These are phyloP conservation scores for Crucihimalaya himalaica DNA, from an alignment of 345 rosid genomes.

Conservation along the genomic window DNA sequence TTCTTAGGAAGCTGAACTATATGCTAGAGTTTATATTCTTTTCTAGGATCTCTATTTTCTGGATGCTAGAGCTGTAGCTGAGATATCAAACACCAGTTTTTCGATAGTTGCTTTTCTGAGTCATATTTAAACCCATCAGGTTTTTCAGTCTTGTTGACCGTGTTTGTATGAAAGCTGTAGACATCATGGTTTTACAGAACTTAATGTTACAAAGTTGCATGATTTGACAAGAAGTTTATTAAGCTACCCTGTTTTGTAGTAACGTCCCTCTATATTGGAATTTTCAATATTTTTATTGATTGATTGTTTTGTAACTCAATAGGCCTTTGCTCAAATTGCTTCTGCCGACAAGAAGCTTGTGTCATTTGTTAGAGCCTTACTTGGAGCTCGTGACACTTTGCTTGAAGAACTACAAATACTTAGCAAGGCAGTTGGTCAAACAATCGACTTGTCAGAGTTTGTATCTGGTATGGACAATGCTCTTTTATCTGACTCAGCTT, in stretches of 20 bases:
- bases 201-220: constrained; percentile 24
- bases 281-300: constrained; percentile 6
- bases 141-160: neutral
- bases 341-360: constrained; percentile 53
- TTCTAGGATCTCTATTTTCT: neutral
- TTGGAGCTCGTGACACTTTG: constrained; percentile 70
- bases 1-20: neutral
- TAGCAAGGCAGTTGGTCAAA: constrained; percentile 60
- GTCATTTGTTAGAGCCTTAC: constrained; percentile 65
- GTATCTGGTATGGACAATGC: constrained; percentile 50
- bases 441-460: constrained; percentile 64
- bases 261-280: neutral
- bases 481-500: constrained; percentile 48
- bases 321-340: constrained; percentile 49
- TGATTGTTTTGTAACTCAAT: constrained; percentile 42
- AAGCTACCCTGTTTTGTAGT: constrained; percentile 4
- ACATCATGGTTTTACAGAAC: neutral
- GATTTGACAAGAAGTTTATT: neutral
- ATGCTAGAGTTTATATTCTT: constrained; percentile 3
- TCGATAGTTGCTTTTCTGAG: neutral
- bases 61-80: constrained; percentile 1
- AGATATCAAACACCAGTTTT: neutral
- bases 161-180: constrained; percentile 1
- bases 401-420: constrained; percentile 68
- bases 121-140: neutral